These are phyloP conservation scores for Crucihimalaya himalaica DNA, from an alignment of 345 rosid genomes.

Conservation along the genomic window DNA sequence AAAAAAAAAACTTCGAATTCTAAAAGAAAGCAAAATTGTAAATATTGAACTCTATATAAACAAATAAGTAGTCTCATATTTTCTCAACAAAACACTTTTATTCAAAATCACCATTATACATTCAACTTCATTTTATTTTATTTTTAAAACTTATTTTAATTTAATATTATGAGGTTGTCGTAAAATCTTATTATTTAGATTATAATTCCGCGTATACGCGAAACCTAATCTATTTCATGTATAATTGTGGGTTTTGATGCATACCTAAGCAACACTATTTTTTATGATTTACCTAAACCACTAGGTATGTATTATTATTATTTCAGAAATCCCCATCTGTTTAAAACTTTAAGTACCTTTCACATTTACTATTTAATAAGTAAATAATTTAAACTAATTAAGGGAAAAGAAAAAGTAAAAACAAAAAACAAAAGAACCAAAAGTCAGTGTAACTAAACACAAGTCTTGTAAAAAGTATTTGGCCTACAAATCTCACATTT, in stretches of 20 bases:
- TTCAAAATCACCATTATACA: too few relatives aligned
- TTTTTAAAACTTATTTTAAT: too few relatives aligned
- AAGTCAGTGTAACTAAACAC: conserved; percentile 16
- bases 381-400: conserved; percentile 3
- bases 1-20: too few relatives aligned
- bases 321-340: neutral
- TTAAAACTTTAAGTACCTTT: conserved; percentile 12
- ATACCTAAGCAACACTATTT: neutral
- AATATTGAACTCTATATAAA: too few relatives aligned
- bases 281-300: conserved; percentile 15
- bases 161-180: too few relatives aligned
- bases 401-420: neutral
- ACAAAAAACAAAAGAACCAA: neutral
- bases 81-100: too few relatives aligned
- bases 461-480: conserved; percentile 25
- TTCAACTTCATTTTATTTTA: too few relatives aligned
- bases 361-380: conserved; percentile 10
- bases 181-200: too few relatives aligned
- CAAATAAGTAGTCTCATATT: too few relatives aligned
- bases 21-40: too few relatives aligned
- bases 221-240: too few relatives aligned
- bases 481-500: conserved; percentile 23
- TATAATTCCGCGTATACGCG: too few relatives aligned
- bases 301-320: neutral
- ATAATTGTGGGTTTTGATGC: conserved; percentile 6